These are phyloP conservation scores for Lipomyces sp. DNA, from an alignment of 805 yeast genomes.

Conservation along the genomic window DNA sequence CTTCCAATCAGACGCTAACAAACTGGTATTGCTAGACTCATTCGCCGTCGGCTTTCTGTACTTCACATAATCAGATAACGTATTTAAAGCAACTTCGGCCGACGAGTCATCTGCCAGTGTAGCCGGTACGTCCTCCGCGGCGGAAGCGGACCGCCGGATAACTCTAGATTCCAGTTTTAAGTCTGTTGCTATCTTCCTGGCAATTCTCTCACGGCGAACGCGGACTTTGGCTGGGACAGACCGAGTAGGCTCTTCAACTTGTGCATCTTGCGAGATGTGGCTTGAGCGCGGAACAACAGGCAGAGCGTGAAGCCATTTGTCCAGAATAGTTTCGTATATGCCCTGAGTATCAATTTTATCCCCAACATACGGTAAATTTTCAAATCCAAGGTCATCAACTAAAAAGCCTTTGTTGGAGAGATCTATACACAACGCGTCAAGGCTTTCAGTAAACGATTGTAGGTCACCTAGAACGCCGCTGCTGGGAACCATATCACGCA, in stretches of 20 bases:
- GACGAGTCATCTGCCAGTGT: conserved; percentile 6
- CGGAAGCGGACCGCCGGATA: neutral
- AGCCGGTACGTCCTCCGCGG: neutral
- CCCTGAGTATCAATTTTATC: conserved; percentile 20
- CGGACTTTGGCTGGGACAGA: conserved; percentile 36
- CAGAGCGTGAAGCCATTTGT: conserved; percentile 41
- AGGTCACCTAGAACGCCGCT: conserved; percentile 18
- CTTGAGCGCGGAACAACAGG: conserved; percentile 7
- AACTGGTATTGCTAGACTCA: conserved; percentile 11
- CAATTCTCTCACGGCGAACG: conserved; percentile 31
- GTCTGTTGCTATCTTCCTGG: conserved; percentile 33
- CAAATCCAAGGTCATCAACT: conserved; percentile 15
- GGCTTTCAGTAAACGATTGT: conserved; percentile 1
- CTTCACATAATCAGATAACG: conserved; percentile 8
- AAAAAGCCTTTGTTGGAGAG: conserved; percentile 19
- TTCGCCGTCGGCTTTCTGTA: conserved; percentile 8
- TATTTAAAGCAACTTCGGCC: neutral
- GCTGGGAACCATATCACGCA: conserved; percentile 11
- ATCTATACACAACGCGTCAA: neutral
- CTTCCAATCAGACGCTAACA: conserved; percentile 15
- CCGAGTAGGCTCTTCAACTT: conserved; percentile 15
- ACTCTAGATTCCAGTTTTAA: conserved; percentile 30
- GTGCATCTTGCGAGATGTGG: neutral
- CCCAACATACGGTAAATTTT: conserved; percentile 7
- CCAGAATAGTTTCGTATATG: conserved; percentile 29